Conservation (phyloP, 257 asterid species). For the Cruciata laevipes region DNA sequence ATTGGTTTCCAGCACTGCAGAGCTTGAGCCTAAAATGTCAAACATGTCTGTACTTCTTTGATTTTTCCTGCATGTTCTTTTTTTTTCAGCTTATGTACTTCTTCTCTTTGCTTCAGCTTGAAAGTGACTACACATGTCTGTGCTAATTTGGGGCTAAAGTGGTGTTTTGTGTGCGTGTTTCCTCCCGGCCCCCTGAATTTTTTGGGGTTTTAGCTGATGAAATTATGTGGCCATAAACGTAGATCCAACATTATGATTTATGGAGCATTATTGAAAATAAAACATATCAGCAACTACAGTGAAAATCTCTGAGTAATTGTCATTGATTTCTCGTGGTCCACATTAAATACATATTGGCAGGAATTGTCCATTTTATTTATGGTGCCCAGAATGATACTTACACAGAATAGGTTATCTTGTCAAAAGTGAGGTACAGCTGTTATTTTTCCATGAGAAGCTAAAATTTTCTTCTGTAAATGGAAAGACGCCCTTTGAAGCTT, state of each 20-base stretch:
- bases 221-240: constrained; percentile 5
- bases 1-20: no score
- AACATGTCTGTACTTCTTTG: neutral
- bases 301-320: neutral
- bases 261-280: neutral
- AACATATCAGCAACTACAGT: neutral
- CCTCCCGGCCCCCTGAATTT: neutral
- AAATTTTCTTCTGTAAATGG: neutral
- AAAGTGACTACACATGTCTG: neutral
- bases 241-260: constrained; percentile 1
- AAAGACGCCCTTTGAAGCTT: neutral
- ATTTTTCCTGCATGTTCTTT: neutral
- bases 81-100: neutral
- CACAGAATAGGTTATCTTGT: neutral
- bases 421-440: neutral
- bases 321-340: neutral
- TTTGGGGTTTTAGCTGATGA: neutral
- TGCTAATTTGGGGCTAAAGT: neutral
- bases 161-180: neutral
- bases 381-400: neutral
- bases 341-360: constrained; percentile 7
- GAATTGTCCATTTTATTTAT: neutral
- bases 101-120: neutral
- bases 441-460: neutral
- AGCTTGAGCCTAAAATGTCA: neutral